A percentile compares a stretch with the other conserved stretches of the same genome.
phyloP scores from a whole-genome alignment of 441 rosid genomes.

The Lepidium campestre region DNA sequence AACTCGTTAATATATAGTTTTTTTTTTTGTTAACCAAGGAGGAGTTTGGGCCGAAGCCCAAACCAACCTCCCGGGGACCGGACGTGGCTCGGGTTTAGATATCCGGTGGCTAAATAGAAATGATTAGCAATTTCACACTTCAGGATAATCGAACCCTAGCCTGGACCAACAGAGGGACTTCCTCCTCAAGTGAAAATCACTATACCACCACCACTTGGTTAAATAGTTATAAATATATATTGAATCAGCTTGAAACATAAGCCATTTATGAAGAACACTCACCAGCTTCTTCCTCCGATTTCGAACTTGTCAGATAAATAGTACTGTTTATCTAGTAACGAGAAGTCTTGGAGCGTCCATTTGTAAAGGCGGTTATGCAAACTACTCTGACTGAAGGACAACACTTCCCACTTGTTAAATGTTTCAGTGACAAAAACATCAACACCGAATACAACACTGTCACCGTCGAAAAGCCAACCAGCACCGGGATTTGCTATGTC shows the following conservation, averaged over 20 bases:
- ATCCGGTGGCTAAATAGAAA: too few species aligned
- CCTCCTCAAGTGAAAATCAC: too few species aligned
- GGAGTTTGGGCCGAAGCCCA: too few species aligned
- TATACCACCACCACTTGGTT: too few species aligned
- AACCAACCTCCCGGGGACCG: too few species aligned
- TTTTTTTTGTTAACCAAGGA: too few species aligned
- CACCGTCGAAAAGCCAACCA: conserved; percentile 1
- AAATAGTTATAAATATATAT: too few species aligned
- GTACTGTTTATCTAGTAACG: not conserved
- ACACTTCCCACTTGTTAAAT: conserved; percentile 1
- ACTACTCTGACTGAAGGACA: not conserved
- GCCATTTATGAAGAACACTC: not conserved
- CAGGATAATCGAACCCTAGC: too few species aligned
- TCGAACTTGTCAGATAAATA: not conserved
- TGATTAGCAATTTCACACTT: too few species aligned
- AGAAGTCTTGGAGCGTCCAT: not conserved
- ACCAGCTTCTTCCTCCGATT: conserved; percentile 1
- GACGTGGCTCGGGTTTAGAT: too few species aligned
- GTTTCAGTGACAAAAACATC: conserved; percentile 4
- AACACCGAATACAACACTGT: not conserved
- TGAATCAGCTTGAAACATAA: not conserved
- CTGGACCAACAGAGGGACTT: too few species aligned
- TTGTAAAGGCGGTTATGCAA: not conserved
- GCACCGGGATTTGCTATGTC: not conserved
- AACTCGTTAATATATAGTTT: not conserved